Evolutionary conservation across 163 green algal genomes (phyloP).

Genomic region (Chlorella variabilis): DNA sequence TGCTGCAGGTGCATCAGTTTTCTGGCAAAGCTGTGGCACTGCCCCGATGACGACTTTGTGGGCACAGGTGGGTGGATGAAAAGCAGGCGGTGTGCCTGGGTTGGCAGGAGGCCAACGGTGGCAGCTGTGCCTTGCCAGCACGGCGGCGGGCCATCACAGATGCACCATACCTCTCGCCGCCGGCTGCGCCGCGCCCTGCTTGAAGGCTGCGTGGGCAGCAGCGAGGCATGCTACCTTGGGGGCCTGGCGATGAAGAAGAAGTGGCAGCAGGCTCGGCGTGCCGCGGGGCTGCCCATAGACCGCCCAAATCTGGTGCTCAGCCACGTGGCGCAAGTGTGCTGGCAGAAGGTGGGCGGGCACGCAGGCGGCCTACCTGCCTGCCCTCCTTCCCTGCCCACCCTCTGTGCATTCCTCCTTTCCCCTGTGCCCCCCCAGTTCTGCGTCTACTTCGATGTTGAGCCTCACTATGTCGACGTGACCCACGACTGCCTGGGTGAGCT

Average conservation of each 20-base stretch:
- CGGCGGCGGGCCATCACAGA: too few relatives aligned
- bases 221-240: conserved; percentile 25
- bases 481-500: conserved; percentile 23
- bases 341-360: conserved; percentile 12
- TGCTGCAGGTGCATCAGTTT: conserved; percentile 11
- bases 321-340: conserved; percentile 32
- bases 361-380: background rate
- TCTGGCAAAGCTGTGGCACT: conserved; percentile 24
- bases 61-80: conserved; percentile 17
- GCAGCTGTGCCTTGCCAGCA: too few relatives aligned
- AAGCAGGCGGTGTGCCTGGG: background rate
- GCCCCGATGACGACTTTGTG: conserved; percentile 7
- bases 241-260: conserved; percentile 26
- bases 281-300: conserved; percentile 4
- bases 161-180: too few relatives aligned
- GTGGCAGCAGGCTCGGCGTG: conserved; percentile 7
- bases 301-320: conserved; percentile 11
- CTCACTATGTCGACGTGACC: conserved; percentile 12
- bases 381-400: background rate
- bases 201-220: conserved; percentile 26
- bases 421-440: conserved; percentile 1
- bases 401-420: background rate
- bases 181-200: background rate
- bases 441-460: conserved; percentile 30
- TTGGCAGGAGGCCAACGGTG: background rate